These are phyloP conservation scores for Thymus quinquecostatus DNA, from an alignment of 257 asterid genomes.

Conservation along the genomic window DNA sequence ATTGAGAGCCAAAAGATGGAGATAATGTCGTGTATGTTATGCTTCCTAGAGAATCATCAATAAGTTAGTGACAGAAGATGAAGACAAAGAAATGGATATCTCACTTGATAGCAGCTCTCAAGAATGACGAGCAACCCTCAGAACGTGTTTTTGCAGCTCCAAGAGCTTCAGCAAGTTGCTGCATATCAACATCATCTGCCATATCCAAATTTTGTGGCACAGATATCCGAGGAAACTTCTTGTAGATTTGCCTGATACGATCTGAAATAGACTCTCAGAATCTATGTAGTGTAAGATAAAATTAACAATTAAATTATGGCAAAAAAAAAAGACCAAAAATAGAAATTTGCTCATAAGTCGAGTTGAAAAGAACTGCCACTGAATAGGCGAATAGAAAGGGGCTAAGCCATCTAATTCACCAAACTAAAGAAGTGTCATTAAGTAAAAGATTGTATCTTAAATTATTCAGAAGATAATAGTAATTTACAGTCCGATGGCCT, in stretches of 20 bases:
- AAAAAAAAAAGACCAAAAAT: neutral
- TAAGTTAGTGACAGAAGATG: constrained; percentile 21
- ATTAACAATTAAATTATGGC: neutral
- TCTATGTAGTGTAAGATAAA: constrained; percentile 25
- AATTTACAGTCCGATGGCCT: neutral
- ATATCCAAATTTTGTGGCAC: constrained; percentile 89
- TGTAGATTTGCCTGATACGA: constrained; percentile 73
- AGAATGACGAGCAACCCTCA: constrained; percentile 84
- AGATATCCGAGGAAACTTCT: constrained; percentile 75
- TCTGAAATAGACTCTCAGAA: constrained; percentile 53
- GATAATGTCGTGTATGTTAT: neutral
- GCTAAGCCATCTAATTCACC: constrained; percentile 1
- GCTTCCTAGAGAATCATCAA: too few species aligned
- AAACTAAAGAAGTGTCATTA: constrained; percentile 22
- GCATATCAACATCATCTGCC: constrained; percentile 81
- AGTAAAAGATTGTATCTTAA: constrained; percentile 1
- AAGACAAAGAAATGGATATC: constrained; percentile 31
- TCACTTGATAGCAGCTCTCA: constrained; percentile 86
- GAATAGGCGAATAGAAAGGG: neutral
- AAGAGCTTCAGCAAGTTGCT: constrained; percentile 80
- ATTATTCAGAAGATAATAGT: constrained; percentile 17
- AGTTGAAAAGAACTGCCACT: constrained; percentile 13
- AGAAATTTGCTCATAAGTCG: constrained; percentile 1
- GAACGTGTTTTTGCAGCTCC: constrained; percentile 93
- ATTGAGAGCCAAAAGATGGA: constrained; percentile 24